Base-by-base conservation (phyloP, 2,329 filamentous ascomycete genomes). In the Gnomoniopsis smithogilvyi region DNA sequence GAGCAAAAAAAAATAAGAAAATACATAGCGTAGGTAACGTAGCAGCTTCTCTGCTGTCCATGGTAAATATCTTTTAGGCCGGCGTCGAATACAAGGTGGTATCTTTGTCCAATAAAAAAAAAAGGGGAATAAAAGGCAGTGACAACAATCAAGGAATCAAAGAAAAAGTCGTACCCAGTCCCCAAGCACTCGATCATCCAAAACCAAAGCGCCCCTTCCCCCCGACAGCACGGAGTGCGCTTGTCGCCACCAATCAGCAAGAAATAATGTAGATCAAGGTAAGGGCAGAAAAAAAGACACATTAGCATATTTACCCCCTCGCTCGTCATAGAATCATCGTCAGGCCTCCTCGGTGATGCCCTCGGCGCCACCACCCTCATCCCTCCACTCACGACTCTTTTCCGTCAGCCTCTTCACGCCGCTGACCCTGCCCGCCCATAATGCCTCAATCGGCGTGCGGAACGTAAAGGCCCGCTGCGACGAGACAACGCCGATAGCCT, bases 401-500 rank as follows among this genome's bases (percentile, higher is more conserved):
- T 96, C 90, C 0, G 91, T 91, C 64, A 98, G 76, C 61, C 85
- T 82, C 74, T 89, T 92, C 63, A 98, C 86, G 24, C 95, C 95
- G 15, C 81, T 76, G 21, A 98, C 89, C 41, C 95, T 85, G 45
- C 84, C 84, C 1, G 95, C 92, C 92, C 94, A 98, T 33, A 98
- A 82, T 34, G 86, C 85, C 77, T 99, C 95, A 6, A 94, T 89
- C 0, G 92, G 87, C 2, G 93, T 95, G 54, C 94, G 87, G 82
- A 94, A 97, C 0, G 95, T 98, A 71, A 94, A 96, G 12, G 90
- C 93, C 50, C 95, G 85, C 75, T 99, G 95, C 7, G 91, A 96
- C 69, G 91, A 95, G 67, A 99, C 97, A 62, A 98, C 93, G 7
- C 95, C 94, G 65, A 99, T 98, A 17, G 93, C 92, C 73, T 99